These are phyloP conservation scores for Quercus tomentella DNA, from an alignment of 331 rosid species.

Conservation along the genomic window DNA sequence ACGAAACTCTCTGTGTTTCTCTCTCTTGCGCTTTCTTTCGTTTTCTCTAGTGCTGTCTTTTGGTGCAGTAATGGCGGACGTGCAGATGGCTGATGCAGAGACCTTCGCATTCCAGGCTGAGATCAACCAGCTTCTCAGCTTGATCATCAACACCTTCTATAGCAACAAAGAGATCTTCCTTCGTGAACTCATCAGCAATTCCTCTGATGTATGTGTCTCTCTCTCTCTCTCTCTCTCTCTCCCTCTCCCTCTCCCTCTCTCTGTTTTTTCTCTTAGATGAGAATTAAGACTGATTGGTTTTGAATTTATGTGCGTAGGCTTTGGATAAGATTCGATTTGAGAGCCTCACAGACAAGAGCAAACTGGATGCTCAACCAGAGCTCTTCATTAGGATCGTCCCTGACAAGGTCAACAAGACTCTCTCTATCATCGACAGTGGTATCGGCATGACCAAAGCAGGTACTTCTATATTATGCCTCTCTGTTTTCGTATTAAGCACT, in stretches of 20 bases:
- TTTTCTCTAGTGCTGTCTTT: background rate
- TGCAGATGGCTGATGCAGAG: constrained; percentile 47
- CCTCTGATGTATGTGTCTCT: constrained; percentile 44
- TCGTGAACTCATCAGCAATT: constrained; percentile 58
- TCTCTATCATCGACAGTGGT: constrained; percentile 60
- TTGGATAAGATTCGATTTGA: constrained; percentile 67
- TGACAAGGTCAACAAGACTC: constrained; percentile 53
- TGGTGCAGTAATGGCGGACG: constrained; percentile 40
- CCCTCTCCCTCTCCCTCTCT: no score
- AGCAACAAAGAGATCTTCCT: constrained; percentile 77
- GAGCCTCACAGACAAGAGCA: constrained; percentile 57
- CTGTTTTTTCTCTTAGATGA: no score
- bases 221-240: background rate
- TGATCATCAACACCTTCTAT: constrained; percentile 67
- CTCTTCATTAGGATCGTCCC: constrained; percentile 64
- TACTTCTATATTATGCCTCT: background rate
- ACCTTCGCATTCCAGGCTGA: constrained; percentile 74
- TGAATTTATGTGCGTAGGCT: constrained; percentile 23
- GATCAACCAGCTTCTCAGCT: constrained; percentile 65
- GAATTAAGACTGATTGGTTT: no score
- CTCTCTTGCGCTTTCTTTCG: no score
- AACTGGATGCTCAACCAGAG: constrained; percentile 62
- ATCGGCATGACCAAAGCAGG: constrained; percentile 78
- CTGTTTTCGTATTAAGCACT: no score
- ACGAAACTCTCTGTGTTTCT: background rate